These are phyloP conservation scores for Entomortierella lignicola DNA, from an alignment of 192 early-diverging fungal genomes.

Conservation along the genomic window DNA sequence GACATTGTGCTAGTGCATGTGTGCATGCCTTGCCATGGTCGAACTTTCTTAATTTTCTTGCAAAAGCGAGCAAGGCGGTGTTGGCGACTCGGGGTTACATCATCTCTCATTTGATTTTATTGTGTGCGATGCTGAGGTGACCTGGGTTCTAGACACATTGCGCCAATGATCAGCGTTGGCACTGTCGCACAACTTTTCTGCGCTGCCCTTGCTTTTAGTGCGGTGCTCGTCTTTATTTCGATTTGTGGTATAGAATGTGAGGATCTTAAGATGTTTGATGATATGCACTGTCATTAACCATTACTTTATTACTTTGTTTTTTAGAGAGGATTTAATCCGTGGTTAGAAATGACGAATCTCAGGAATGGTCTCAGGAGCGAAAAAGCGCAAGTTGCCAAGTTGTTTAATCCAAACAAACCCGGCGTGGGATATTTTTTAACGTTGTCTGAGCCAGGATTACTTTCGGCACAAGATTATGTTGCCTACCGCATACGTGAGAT, in stretches of 20 bases:
- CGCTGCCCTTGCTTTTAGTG: constrained; percentile 1
- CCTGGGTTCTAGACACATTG: not conserved
- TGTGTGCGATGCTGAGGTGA: not conserved
- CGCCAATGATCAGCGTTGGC: constrained; percentile 2
- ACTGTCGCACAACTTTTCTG: not conserved
- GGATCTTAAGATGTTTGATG: not conserved
- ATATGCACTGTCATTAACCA: constrained; percentile 1
- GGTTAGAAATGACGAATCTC: too few relatives aligned
- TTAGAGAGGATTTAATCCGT: not conserved
- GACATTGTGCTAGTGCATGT: too few relatives aligned
- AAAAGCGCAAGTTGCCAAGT: not conserved
- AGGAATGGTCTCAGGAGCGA: not conserved
- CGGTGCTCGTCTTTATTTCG: not conserved
- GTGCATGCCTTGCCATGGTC: too few relatives aligned
- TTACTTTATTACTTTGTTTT: not conserved
- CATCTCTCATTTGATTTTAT: not conserved
- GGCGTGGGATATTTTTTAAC: constrained; percentile 3
- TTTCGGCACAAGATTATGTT: not conserved
- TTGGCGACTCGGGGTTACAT: not conserved
- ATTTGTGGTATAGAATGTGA: not conserved
- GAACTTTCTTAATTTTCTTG: too few relatives aligned
- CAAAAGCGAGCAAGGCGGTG: constrained; percentile 8
- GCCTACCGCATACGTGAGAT: not conserved
- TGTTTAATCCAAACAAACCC: not conserved
- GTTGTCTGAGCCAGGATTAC: not conserved